Conservation (phyloP, 495 filamentous ascomycete species). For the Aspergillus wentii region DNA sequence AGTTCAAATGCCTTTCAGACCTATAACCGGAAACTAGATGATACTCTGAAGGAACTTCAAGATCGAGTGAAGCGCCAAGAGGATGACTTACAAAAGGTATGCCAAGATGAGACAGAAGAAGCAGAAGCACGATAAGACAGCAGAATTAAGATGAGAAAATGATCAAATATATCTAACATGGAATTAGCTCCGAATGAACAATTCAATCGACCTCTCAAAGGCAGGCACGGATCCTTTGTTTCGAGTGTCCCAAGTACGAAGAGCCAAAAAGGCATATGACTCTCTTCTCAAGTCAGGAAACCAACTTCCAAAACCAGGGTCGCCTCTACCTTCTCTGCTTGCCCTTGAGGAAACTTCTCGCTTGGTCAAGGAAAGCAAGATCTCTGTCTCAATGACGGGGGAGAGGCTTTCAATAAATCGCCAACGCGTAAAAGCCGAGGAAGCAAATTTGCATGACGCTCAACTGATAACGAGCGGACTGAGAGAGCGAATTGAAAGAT, state of each 20-base stretch:
- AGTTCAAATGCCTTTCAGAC: slow-evolving; percentile 27
- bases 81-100: slow-evolving; percentile 52
- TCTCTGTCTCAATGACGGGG: slow-evolving; percentile 50
- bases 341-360: slow-evolving; percentile 61
- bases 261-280: slow-evolving; percentile 61
- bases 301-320: slow-evolving; percentile 59
- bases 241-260: slow-evolving; percentile 48
- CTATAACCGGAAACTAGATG: slow-evolving; percentile 52
- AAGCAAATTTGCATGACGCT: slow-evolving; percentile 57
- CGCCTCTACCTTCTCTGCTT: slow-evolving; percentile 65
- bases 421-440: slow-evolving; percentile 52
- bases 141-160: no score
- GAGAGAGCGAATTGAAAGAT: slow-evolving; percentile 50
- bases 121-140: slow-evolving; percentile 7
- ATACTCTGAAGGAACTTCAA: slow-evolving; percentile 60
- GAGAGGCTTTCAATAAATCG: slow-evolving; percentile 48
- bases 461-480: slow-evolving; percentile 48
- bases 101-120: neutral
- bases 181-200: slow-evolving; percentile 39
- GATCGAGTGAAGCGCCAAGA: slow-evolving; percentile 61
- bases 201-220: slow-evolving; percentile 37
- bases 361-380: slow-evolving; percentile 58
- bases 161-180: slow-evolving; percentile 11
- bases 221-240: slow-evolving; percentile 31
- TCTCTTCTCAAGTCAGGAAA: slow-evolving; percentile 54